Percentiles rank a stretch among this genome's conserved stretches.
Conservation (phyloP, 805 yeast genomes). For the Candida schatavii region DNA sequence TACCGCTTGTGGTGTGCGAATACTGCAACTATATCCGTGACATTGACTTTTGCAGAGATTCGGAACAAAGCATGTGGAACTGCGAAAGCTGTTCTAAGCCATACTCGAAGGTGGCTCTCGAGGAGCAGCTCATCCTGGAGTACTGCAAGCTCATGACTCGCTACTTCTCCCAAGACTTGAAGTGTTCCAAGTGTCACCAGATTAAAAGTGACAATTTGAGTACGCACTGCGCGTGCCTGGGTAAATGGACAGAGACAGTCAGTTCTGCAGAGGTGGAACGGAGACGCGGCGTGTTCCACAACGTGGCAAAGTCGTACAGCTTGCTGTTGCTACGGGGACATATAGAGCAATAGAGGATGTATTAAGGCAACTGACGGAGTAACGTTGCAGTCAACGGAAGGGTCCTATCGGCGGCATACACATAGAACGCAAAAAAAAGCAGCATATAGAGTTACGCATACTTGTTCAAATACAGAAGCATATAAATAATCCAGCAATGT, state of each 20-base stretch:
- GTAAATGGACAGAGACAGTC: constrained; percentile 68
- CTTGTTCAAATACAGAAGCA: too few relatives aligned
- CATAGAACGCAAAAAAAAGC: too few relatives aligned
- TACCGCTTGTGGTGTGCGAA: constrained; percentile 73
- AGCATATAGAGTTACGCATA: too few relatives aligned
- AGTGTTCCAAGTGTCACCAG: constrained; percentile 72
- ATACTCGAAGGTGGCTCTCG: constrained; percentile 67
- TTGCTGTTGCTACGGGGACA: constrained; percentile 50
- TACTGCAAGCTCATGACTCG: constrained; percentile 52
- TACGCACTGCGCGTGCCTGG: constrained; percentile 82
- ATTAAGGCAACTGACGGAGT: too few relatives aligned
- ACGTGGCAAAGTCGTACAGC: constrained; percentile 59
- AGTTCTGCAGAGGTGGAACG: constrained; percentile 42
- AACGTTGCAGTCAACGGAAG: too few relatives aligned
- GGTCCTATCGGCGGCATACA: too few relatives aligned
- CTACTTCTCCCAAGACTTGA: constrained; percentile 76
- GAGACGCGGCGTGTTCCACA: constrained; percentile 48
- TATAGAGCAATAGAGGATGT: constrained; percentile 21
- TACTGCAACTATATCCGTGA: constrained; percentile 74
- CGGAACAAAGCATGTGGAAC: constrained; percentile 48
- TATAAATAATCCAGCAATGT: too few relatives aligned
- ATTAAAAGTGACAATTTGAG: constrained; percentile 69
- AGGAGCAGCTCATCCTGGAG: constrained; percentile 73
- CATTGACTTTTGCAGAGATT: constrained; percentile 78
- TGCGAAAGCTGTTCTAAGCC: constrained; percentile 66